Evolutionary conservation across 352 stramenopile species (phyloP).

Genomic region (Phytopythium oedochilum): DNA sequence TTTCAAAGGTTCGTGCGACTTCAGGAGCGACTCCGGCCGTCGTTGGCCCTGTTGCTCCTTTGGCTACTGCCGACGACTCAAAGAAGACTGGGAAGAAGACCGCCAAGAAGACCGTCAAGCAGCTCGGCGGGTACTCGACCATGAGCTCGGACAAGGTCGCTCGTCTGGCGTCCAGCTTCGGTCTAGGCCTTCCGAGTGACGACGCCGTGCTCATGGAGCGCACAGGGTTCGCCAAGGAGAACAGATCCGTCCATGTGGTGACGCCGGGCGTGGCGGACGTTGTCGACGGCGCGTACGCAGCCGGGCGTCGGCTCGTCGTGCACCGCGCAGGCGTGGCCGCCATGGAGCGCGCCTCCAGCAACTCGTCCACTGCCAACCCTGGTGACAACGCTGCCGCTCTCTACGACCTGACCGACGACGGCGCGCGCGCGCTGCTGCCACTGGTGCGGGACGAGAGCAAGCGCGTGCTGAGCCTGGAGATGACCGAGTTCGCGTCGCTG

Average conservation of each 20-base stretch:
- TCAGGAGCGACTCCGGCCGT: slow-evolving; percentile 8
- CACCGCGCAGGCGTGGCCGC: slow-evolving; percentile 60
- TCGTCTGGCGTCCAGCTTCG: slow-evolving; percentile 27
- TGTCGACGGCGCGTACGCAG: slow-evolving; percentile 25
- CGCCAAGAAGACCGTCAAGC: slow-evolving; percentile 44
- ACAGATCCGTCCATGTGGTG: slow-evolving; percentile 65
- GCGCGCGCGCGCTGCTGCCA: slow-evolving; percentile 49
- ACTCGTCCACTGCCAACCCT: not conserved
- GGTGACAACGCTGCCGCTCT: not conserved
- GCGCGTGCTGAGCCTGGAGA: slow-evolving; percentile 49
- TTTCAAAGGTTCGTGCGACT: slow-evolving; percentile 71
- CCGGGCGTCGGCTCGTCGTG: slow-evolving; percentile 34
- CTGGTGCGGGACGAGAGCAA: slow-evolving; percentile 26
- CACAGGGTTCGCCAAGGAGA: slow-evolving; percentile 55
- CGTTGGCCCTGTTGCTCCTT: slow-evolving; percentile 27
- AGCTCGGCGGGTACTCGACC: slow-evolving; percentile 49
- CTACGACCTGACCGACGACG: slow-evolving; percentile 57
- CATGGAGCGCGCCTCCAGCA: slow-evolving; percentile 25
- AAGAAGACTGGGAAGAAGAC: slow-evolving; percentile 50
- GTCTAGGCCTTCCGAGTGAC: slow-evolving; percentile 31
- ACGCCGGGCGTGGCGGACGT: slow-evolving; percentile 43
- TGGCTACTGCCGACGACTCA: slow-evolving; percentile 1
- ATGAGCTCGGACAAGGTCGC: slow-evolving; percentile 36
- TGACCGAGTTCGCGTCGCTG: slow-evolving; percentile 61
- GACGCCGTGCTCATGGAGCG: slow-evolving; percentile 45